Evolutionary conservation across 371 early-diverging fungal species (phyloP).

Genomic region (Enterospora canceri): DNA sequence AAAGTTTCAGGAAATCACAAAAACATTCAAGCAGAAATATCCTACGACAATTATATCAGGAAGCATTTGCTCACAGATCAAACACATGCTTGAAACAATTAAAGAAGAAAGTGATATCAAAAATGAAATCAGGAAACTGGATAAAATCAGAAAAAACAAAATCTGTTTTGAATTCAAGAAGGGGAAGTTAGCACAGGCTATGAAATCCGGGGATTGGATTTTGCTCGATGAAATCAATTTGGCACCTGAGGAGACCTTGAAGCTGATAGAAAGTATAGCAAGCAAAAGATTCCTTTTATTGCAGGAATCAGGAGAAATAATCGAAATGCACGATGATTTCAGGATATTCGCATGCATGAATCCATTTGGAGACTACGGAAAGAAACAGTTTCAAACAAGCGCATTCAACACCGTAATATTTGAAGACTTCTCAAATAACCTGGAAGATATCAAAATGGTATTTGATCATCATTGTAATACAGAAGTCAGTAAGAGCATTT

Average conservation of each 20-base stretch:
- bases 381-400: conserved; percentile 62
- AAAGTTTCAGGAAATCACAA: conserved; percentile 24
- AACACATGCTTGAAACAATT: neutral
- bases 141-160: conserved; percentile 57
- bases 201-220: conserved; percentile 81
- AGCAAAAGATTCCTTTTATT: conserved; percentile 56
- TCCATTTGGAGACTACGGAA: conserved; percentile 88
- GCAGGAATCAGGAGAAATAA: conserved; percentile 1
- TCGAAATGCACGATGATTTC: conserved; percentile 72
- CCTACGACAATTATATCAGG: neutral
- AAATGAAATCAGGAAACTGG: neutral
- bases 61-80: neutral
- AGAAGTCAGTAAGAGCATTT: conserved; percentile 59
- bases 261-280: conserved; percentile 68
- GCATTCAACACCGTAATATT: conserved; percentile 28
- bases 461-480: conserved; percentile 45
- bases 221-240: conserved; percentile 96
- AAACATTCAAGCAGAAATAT: conserved; percentile 2
- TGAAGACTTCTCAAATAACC: conserved; percentile 34
- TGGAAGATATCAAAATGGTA: conserved; percentile 70
- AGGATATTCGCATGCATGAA: conserved; percentile 97
- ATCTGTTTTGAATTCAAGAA: conserved; percentile 75
- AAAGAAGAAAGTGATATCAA: neutral
- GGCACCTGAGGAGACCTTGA: conserved; percentile 78
- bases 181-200: conserved; percentile 75